Evolutionary conservation across 1,284 basidiomycete genomes (phyloP).

Genomic region (Entoloma clypeatum): DNA sequence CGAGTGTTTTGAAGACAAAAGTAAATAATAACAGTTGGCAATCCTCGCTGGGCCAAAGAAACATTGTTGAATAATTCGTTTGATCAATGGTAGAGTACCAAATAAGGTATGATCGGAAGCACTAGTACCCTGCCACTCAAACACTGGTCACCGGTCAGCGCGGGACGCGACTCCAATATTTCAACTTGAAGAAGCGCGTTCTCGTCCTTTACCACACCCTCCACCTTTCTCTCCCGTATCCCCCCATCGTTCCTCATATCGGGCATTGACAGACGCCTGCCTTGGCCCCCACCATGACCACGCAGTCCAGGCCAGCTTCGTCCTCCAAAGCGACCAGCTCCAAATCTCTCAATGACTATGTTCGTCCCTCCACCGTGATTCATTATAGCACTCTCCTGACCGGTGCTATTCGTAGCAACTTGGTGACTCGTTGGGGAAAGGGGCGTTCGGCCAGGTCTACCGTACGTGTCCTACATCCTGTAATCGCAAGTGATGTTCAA

Average conservation of each 20-base stretch:
- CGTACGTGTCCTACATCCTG: constrained; percentile 47
- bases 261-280: constrained; percentile 13
- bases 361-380: constrained; percentile 28
- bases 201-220: constrained; percentile 22
- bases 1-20: too few relatives aligned
- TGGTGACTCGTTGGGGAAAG: constrained; percentile 91
- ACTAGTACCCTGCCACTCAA: too few relatives aligned
- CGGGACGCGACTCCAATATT: constrained; percentile 43
- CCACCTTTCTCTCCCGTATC: constrained; percentile 13
- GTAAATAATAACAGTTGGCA: too few relatives aligned
- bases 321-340: constrained; percentile 38
- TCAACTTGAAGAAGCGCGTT: constrained; percentile 36
- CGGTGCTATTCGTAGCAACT: constrained; percentile 63
- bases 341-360: constrained; percentile 59
- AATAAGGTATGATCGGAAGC: too few relatives aligned
- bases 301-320: constrained; percentile 38
- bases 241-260: constrained; percentile 18
- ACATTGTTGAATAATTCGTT: too few relatives aligned
- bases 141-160: too few relatives aligned
- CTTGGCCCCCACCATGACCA: constrained; percentile 34
- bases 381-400: constrained; percentile 8
- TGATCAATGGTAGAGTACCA: constrained; percentile 1
- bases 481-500: constrained; percentile 3
- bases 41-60: too few relatives aligned
- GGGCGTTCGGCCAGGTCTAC: constrained; percentile 93